Conservation (phyloP, 805 yeast species). For the Metschnikowia santaceciliae region DNA sequence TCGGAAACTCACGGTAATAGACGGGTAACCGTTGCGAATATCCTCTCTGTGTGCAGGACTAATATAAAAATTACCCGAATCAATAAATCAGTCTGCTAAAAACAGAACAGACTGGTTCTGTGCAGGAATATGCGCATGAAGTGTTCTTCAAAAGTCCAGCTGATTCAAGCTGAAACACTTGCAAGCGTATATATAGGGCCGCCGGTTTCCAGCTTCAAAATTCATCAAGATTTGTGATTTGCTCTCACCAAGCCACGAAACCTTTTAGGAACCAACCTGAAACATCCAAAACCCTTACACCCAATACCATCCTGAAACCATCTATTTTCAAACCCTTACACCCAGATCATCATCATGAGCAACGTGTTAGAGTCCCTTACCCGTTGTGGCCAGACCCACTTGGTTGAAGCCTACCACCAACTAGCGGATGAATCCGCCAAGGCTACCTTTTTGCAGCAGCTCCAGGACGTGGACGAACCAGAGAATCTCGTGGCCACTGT, state of each 20-base stretch:
- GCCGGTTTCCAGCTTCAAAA: neutral
- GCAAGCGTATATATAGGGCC: neutral
- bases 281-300: neutral
- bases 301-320: too few species aligned
- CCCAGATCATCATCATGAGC: neutral
- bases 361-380: neutral
- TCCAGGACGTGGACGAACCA: slow-evolving; percentile 42
- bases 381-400: slow-evolving; percentile 43
- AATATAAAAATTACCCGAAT: slow-evolving; percentile 5
- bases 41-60: neutral
- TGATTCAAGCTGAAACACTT: neutral
- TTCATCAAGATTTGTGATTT: too few species aligned
- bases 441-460: slow-evolving; percentile 35
- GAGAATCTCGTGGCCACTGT: slow-evolving; percentile 38
- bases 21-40: too few species aligned
- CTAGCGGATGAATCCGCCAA: slow-evolving; percentile 32
- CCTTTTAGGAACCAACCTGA: neutral
- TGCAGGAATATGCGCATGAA: slow-evolving; percentile 5
- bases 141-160: neutral
- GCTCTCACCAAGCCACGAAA: neutral
- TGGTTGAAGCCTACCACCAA: slow-evolving; percentile 46
- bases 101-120: neutral
- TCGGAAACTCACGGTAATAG: too few species aligned
- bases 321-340: neutral
- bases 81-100: slow-evolving; percentile 18